Evolutionary conservation across 495 filamentous ascomycete species (phyloP), one percentile per base, ranked within the genome.

Genomic region (Penicillium turbatum): DNA sequence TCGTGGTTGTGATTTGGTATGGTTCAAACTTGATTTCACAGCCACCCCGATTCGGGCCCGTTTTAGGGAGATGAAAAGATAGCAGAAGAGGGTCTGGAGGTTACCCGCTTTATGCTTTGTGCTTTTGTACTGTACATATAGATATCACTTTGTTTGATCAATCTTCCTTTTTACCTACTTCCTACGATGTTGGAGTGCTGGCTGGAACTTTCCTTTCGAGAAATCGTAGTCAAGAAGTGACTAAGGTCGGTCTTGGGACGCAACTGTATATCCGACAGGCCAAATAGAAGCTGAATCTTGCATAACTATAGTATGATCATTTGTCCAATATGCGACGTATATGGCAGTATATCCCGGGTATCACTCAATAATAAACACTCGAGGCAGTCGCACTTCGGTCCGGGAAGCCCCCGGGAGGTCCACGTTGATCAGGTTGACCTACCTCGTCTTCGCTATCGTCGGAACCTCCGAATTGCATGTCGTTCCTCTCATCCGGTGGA

Each of bases 381-480:
- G 61, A 64, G 10, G 59, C 58, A 12, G 64, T 65, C 27, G 71
- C 65, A 5, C 59, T 67, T 21, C 72, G 62, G 29, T 72, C 68
- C 0, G 72, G 74, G 42, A 72, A 70, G 37, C 54, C 56, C 5
- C 85, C 84, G 0, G 69, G 68, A 16, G 72, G 68, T 39, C 77
- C 79, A 15, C 48, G 73, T 1, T 16, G 16, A 29, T 42, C 47
- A 36, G 40, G 4, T 74, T 71, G 31, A 57, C 65, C 37, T 70
- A 65, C 75, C 76, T 86, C 51, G 52, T 80, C 65, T 59, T 77
- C 72, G 46, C 71, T 72, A 30, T 76, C 73, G 13, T 67, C 72
- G 29, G 76, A 75, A 45, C 71, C 68, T 19, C 62, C 59, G 31
- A 69, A 63, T 3, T 50, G 54, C 21, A 65, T 41, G 24, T 73